Evolutionary conservation across 2,329 filamentous ascomycete genomes (phyloP).

Genomic region (Colletotrichum coccodes): DNA sequence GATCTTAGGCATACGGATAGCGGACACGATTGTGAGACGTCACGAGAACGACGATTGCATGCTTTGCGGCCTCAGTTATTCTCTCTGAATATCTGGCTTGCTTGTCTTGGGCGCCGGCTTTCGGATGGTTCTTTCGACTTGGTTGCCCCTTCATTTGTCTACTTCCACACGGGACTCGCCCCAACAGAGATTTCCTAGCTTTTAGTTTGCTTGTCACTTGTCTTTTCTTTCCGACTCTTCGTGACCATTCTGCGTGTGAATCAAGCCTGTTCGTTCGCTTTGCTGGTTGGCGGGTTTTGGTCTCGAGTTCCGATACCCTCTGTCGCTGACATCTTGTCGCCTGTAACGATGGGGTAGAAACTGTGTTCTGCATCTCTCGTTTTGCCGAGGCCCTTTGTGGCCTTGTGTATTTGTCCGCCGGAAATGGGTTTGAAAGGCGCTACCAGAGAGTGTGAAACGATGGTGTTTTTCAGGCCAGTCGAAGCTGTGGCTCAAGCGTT

Average conservation of each 20-base stretch:
- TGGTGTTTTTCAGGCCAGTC: background rate
- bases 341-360: background rate
- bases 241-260: conserved; percentile 27
- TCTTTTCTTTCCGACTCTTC: conserved; percentile 21
- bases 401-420: background rate
- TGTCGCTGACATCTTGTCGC: conserved; percentile 3
- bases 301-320: conserved; percentile 10
- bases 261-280: conserved; percentile 10
- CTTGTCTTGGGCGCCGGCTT: conserved; percentile 28
- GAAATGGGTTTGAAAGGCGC: background rate
- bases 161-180: conserved; percentile 24
- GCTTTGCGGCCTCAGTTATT: conserved; percentile 24
- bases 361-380: background rate
- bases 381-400: background rate
- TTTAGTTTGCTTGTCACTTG: conserved; percentile 27
- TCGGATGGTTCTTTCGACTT: conserved; percentile 25
- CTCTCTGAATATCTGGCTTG: conserved; percentile 27
- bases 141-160: conserved; percentile 29
- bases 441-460: too few species aligned
- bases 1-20: conserved; percentile 34
- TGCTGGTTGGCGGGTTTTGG: background rate
- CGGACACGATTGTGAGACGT: conserved; percentile 33
- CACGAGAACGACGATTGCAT: conserved; percentile 31
- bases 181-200: conserved; percentile 34
- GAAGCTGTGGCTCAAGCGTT: too few species aligned